phyloP scores from a whole-genome alignment of 305 asterid species.

The Solanum hybrid region DNA sequence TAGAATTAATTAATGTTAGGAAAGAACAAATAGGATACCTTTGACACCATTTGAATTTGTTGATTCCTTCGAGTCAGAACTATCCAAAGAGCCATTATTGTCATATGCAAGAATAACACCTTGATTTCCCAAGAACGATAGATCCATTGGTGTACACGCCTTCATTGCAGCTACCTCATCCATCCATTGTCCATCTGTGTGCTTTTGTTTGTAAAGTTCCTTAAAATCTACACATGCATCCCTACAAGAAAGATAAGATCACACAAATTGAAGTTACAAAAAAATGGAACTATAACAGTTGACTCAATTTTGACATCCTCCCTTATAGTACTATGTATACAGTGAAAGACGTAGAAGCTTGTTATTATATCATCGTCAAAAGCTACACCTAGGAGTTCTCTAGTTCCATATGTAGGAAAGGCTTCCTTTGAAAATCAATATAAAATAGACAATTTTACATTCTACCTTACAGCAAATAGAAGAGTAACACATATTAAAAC shows the following conservation, averaged over 20 bases:
- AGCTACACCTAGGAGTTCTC: neutral
- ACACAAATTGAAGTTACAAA: neutral
- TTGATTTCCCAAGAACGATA: constrained; percentile 42
- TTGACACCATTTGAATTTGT: constrained; percentile 34
- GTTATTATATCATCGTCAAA: neutral
- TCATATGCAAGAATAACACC: constrained; percentile 58
- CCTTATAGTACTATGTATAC: neutral
- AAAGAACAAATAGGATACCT: constrained; percentile 25
- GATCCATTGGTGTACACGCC: constrained; percentile 45
- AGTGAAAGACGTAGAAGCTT: neutral
- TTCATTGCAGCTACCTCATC: constrained; percentile 77
- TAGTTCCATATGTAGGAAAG: neutral
- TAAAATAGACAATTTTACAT: neutral
- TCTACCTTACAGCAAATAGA: neutral
- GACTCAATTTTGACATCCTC: neutral
- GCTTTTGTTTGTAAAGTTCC: constrained; percentile 71
- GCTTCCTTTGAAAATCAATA: neutral
- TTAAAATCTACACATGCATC: constrained; percentile 65
- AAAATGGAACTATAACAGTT: neutral
- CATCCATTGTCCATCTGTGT: constrained; percentile 75
- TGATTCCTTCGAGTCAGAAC: constrained; percentile 28
- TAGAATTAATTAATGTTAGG: neutral
- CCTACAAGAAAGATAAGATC: constrained; percentile 22
- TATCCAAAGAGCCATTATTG: constrained; percentile 38
- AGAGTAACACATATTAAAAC: neutral